Evolutionary conservation across 2,329 filamentous ascomycete genomes (phyloP).

Genomic region (Drechslerella dactyloides): DNA sequence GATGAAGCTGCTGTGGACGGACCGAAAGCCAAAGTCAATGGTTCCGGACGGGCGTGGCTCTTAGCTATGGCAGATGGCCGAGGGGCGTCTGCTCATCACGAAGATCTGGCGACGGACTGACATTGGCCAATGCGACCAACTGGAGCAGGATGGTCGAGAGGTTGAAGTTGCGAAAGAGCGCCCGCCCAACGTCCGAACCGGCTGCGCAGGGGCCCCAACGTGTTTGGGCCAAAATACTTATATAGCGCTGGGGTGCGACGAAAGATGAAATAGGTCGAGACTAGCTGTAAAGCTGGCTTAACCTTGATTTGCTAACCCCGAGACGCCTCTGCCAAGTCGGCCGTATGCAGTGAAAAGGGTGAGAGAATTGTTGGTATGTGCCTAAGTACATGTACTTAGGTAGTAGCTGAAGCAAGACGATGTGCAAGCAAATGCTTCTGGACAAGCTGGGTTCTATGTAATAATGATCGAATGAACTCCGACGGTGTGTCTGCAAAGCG

Average conservation of each 20-base stretch:
- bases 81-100: slow-evolving; percentile 45
- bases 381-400: no score
- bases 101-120: slow-evolving; percentile 38
- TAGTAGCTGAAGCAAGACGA: background rate
- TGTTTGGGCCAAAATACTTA: background rate
- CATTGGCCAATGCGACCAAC: slow-evolving; percentile 35
- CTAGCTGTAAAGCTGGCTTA: background rate
- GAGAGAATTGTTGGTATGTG: slow-evolving; percentile 34
- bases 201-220: slow-evolving; percentile 1
- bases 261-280: background rate
- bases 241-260: background rate
- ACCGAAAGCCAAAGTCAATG: slow-evolving; percentile 49
- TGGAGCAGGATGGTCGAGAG: slow-evolving; percentile 7
- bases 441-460: no score
- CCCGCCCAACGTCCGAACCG: background rate
- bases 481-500: background rate
- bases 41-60: slow-evolving; percentile 27
- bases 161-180: slow-evolving; percentile 6
- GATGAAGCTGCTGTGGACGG: slow-evolving; percentile 9
- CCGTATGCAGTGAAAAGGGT: slow-evolving; percentile 40
- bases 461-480: background rate
- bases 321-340: slow-evolving; percentile 24
- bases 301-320: slow-evolving; percentile 24
- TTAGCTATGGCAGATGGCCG: slow-evolving; percentile 30
- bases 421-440: background rate